A percentile compares a stretch with the other conserved stretches of the same genome.
These are phyloP conservation scores for Trichoderma orchidacearum DNA, from an alignment of 495 filamentous ascomycete genomes.

Conservation along the genomic window DNA sequence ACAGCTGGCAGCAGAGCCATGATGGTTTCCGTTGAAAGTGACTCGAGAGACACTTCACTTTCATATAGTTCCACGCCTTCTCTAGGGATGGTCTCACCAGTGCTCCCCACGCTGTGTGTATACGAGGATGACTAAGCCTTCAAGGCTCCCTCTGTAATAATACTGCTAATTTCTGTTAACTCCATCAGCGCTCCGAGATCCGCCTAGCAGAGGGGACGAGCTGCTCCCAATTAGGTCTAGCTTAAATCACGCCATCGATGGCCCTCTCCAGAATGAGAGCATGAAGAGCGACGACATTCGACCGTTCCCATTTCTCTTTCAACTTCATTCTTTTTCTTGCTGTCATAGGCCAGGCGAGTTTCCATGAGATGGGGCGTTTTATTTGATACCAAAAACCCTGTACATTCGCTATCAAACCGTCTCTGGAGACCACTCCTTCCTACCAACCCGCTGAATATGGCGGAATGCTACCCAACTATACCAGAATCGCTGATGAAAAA, in stretches of 20 bases:
- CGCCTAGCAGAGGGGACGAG: not conserved
- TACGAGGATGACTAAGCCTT: not conserved
- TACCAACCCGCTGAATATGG: not conserved
- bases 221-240: not conserved
- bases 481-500: not conserved
- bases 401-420: not conserved
- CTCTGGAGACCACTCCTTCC: not conserved
- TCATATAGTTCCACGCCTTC: too few species aligned
- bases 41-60: too few species aligned
- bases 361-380: not conserved
- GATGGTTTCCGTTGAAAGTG: too few species aligned
- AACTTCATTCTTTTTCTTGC: not conserved
- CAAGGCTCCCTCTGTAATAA: not conserved
- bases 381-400: not conserved
- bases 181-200: not conserved
- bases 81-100: too few species aligned
- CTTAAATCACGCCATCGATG: not conserved
- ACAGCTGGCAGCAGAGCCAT: too few species aligned
- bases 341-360: not conserved
- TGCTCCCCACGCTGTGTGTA: too few species aligned
- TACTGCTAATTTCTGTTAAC: too few species aligned
- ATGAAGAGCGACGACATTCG: not conserved
- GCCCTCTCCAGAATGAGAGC: not conserved
- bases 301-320: not conserved
- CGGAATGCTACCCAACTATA: not conserved